These are phyloP conservation scores for Penicillium concentricum DNA, from an alignment of 2,329 filamentous ascomycete species.

Conservation along the genomic window DNA sequence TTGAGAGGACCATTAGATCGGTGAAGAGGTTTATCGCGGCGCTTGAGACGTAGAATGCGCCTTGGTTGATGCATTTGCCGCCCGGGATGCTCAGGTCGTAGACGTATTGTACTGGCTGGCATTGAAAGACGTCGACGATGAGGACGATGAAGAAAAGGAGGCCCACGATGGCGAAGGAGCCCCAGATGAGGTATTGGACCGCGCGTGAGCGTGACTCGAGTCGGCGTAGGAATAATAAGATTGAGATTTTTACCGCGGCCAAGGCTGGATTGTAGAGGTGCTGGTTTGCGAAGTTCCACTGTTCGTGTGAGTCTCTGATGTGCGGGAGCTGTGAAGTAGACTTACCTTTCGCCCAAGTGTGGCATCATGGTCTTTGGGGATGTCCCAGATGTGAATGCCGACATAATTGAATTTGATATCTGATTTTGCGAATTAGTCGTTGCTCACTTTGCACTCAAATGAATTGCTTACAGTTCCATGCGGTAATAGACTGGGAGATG, in stretches of 20 bases:
- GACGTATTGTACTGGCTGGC: slow-evolving; percentile 25
- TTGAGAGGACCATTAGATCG: slow-evolving; percentile 30
- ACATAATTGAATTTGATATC: slow-evolving; percentile 29
- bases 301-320: not conserved
- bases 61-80: slow-evolving; percentile 31
- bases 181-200: slow-evolving; percentile 24
- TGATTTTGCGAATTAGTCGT: not conserved
- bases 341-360: slow-evolving; percentile 19
- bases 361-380: slow-evolving; percentile 18
- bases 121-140: slow-evolving; percentile 34
- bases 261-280: slow-evolving; percentile 32
- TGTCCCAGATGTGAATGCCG: slow-evolving; percentile 25
- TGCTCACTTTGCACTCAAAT: not conserved
- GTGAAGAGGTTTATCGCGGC: slow-evolving; percentile 32
- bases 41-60: slow-evolving; percentile 28
- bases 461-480: slow-evolving; percentile 26
- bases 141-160: slow-evolving; percentile 24
- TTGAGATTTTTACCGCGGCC: slow-evolving; percentile 31
- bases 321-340: not conserved
- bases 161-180: slow-evolving; percentile 18
- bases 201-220: slow-evolving; percentile 26
- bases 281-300: slow-evolving; percentile 31
- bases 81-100: slow-evolving; percentile 21
- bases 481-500: slow-evolving; percentile 21
- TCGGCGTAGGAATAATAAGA: slow-evolving; percentile 32